These are phyloP conservation scores for Backusella australiensis DNA, from an alignment of 192 early-diverging fungal species.

Conservation along the genomic window DNA sequence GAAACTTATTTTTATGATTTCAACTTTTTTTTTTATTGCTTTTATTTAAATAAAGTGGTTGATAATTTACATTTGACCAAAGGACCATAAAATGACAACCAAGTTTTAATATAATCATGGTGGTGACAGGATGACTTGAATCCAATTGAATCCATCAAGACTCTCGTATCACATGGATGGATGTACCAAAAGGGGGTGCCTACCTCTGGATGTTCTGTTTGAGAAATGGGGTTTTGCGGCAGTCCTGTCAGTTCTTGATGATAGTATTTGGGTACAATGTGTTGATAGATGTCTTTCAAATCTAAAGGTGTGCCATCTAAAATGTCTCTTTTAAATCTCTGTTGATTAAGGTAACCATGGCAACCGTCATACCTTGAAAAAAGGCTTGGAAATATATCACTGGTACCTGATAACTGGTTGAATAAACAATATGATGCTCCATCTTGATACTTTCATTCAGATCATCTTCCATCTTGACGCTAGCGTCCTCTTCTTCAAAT, in stretches of 20 bases:
- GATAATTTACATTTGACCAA: slow-evolving; percentile 12
- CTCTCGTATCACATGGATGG: slow-evolving; percentile 64
- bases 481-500: slow-evolving; percentile 10
- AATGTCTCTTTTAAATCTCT: no score
- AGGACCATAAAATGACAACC: slow-evolving; percentile 26
- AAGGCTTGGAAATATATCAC: slow-evolving; percentile 60
- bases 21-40: not conserved
- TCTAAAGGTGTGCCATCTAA: slow-evolving; percentile 36
- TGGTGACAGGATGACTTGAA: not conserved
- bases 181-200: slow-evolving; percentile 55
- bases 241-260: not conserved
- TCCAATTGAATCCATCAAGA: slow-evolving; percentile 41
- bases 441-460: slow-evolving; percentile 20
- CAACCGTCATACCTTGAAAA: slow-evolving; percentile 32
- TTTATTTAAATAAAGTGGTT: not conserved
- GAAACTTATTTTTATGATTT: not conserved
- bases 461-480: not conserved
- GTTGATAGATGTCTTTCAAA: slow-evolving; percentile 45
- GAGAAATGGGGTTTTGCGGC: slow-evolving; percentile 9
- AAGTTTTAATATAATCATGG: slow-evolving; percentile 14
- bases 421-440: slow-evolving; percentile 61
- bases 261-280: slow-evolving; percentile 26
- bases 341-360: not conserved
- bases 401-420: slow-evolving; percentile 55
- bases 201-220: slow-evolving; percentile 56